Conservation (phyloP, 83 land plant genomes). For the Picea mariana region DNA sequence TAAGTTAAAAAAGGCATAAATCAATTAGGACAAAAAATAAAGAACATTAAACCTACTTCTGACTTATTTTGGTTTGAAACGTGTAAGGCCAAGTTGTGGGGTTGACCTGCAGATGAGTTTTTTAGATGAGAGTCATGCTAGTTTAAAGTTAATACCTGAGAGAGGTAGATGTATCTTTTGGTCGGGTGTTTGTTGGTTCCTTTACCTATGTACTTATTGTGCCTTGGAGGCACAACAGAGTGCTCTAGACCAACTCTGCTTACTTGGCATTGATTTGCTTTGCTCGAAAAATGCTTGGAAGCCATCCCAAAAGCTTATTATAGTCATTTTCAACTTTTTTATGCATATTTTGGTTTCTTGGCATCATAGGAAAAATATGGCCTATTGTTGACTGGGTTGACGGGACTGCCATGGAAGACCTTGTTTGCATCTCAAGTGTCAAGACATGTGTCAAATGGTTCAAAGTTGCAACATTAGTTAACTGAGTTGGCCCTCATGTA, state of each 20-base stretch:
- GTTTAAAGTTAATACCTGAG: background rate
- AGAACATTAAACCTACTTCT: background rate
- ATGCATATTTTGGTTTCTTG: background rate
- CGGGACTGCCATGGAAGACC: background rate
- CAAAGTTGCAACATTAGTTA: background rate
- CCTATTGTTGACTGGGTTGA: background rate
- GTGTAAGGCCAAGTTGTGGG: background rate
- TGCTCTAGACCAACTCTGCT: background rate
- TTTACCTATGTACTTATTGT: background rate
- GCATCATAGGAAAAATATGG: background rate
- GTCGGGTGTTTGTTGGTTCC: background rate
- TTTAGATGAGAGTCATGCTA: background rate
- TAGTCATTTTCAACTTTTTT: background rate
- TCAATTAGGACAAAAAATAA: background rate
- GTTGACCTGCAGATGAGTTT: background rate
- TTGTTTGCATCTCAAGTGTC: background rate
- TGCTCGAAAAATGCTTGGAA: background rate
- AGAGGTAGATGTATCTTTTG: background rate
- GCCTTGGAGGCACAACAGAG: background rate
- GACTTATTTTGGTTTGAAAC: background rate
- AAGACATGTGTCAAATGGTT: background rate
- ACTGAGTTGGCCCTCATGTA: background rate
- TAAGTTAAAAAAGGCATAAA: background rate
- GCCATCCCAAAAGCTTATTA: background rate
- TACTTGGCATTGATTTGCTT: background rate